A percentile compares a stretch with the other conserved stretches of the same genome.
These are phyloP conservation scores for Erigeron canadensis DNA, from an alignment of 129 eudicot species.

Conservation along the genomic window DNA sequence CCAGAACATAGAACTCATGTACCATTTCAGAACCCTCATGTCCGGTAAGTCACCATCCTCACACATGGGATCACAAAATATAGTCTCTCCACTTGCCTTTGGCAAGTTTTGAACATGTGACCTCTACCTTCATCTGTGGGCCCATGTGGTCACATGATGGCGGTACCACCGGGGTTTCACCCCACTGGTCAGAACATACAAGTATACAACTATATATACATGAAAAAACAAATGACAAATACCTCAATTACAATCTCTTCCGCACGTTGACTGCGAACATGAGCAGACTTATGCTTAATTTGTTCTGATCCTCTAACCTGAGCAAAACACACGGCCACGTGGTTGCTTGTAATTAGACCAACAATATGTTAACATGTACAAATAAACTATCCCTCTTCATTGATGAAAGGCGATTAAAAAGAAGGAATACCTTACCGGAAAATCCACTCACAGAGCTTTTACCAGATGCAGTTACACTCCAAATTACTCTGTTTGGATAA, in stretches of 20 bases:
- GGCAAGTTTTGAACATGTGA: no score
- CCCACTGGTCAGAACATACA: no score
- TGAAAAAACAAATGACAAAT: constrained; percentile 17
- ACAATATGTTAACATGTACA: constrained; percentile 12
- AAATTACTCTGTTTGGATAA: constrained; percentile 36
- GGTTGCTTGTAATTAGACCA: not conserved
- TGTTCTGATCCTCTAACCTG: constrained; percentile 48
- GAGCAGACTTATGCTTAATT: constrained; percentile 19
- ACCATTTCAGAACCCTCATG: no score
- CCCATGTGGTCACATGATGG: no score
- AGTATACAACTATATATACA: constrained; percentile 7
- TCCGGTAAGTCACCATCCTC: no score
- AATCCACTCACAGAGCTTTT: constrained; percentile 30
- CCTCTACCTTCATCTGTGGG: no score
- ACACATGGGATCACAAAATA: no score
- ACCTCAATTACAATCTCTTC: constrained; percentile 66
- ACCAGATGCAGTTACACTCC: constrained; percentile 32
- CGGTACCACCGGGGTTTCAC: no score
- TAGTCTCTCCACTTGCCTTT: no score
- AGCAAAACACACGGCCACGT: constrained; percentile 28
- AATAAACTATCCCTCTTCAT: constrained; percentile 1
- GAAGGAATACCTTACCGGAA: constrained; percentile 42
- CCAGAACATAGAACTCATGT: constrained; percentile 4
- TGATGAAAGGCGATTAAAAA: not conserved
- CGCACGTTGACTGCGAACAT: constrained; percentile 41